Conservation (phyloP, 2,329 filamentous ascomycete species). For the Penicillium paneum region DNA sequence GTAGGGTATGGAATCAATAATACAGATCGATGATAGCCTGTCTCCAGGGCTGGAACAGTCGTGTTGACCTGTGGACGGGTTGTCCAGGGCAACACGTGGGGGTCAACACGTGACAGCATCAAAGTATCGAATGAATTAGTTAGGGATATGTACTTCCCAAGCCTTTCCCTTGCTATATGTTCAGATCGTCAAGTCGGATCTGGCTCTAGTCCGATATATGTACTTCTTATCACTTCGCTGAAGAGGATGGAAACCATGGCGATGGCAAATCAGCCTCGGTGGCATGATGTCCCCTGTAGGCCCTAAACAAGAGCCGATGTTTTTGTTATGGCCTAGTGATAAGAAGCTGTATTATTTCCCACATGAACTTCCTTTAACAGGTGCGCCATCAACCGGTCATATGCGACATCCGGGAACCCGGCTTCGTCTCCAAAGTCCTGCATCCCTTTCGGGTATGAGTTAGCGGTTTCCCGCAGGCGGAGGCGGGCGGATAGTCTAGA, state of each 20-base stretch:
- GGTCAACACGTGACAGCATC: background rate
- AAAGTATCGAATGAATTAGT: background rate
- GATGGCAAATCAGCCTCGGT: background rate
- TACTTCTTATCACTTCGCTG: background rate
- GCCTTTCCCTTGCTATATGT: background rate
- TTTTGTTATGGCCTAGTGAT: no score
- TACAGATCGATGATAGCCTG: background rate
- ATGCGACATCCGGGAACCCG: background rate
- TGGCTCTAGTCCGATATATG: background rate
- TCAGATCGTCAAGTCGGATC: background rate
- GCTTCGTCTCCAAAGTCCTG: background rate
- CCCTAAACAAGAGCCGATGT: no score
- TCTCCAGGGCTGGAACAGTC: background rate
- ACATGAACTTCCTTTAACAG: background rate
- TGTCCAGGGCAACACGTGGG: background rate
- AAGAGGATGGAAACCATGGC: background rate
- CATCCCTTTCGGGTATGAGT: background rate
- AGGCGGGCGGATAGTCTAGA: conserved; percentile 6
- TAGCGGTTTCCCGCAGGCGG: conserved; percentile 3
- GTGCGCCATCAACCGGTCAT: background rate
- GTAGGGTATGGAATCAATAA: background rate
- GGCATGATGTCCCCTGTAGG: background rate
- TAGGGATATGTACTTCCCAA: background rate
- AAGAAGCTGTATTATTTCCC: no score
- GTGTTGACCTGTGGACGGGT: background rate